Evolutionary conservation across 2,329 filamentous ascomycete genomes (phyloP).

Genomic region (Lithohypha guttulata): DNA sequence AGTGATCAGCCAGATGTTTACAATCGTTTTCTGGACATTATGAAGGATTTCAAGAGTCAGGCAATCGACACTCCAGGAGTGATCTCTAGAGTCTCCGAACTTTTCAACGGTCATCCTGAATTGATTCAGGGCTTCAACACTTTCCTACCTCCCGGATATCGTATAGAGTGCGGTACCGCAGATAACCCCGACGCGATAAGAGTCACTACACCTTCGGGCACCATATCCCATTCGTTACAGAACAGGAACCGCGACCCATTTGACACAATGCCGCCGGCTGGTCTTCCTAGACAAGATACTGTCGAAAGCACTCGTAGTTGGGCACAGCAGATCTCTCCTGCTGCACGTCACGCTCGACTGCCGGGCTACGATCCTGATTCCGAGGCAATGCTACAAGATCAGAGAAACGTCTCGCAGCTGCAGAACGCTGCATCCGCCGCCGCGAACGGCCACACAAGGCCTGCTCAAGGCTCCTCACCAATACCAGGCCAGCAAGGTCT

Average conservation of each 20-base stretch:
- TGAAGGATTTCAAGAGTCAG: conserved; percentile 99
- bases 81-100: conserved; percentile 87
- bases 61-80: conserved; percentile 97
- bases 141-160: conserved; percentile 86
- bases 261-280: conserved; percentile 22
- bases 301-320: conserved; percentile 19
- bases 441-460: conserved; percentile 40
- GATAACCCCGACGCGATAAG: conserved; percentile 93
- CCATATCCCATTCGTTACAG: conserved; percentile 79
- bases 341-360: conserved; percentile 22
- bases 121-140: conserved; percentile 98
- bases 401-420: conserved; percentile 35
- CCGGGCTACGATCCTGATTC: conserved; percentile 18
- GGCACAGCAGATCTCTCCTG: conserved; percentile 23
- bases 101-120: conserved; percentile 91
- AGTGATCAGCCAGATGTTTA: conserved; percentile 95
- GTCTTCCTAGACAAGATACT: conserved; percentile 13
- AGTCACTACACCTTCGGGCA: conserved; percentile 96
- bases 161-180: conserved; percentile 88
- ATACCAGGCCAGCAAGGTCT: conserved; percentile 28
- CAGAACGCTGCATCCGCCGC: conserved; percentile 54
- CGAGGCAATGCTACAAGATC: conserved; percentile 18
- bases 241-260: conserved; percentile 24
- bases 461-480: conserved; percentile 37
- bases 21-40: conserved; percentile 92